Evolutionary conservation across 1,139 yeast species (phyloP).

Genomic region (Arxiozyma bovina): DNA sequence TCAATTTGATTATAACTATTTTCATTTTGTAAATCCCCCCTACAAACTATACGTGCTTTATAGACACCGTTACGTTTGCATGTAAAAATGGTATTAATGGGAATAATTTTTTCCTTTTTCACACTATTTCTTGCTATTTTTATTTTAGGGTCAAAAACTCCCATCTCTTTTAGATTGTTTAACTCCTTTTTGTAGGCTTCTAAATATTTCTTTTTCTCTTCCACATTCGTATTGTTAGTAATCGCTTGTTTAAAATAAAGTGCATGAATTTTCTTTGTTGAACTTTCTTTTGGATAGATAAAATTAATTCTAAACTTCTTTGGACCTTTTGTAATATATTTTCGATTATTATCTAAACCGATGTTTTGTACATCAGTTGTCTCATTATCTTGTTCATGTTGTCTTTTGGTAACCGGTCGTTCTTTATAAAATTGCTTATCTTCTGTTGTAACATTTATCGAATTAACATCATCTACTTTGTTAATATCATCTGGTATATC

Average conservation of each 20-base stretch:
- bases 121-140: neutral
- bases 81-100: neutral
- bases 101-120: neutral
- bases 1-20: neutral
- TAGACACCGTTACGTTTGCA: neutral
- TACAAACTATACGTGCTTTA: neutral
- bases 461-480: neutral
- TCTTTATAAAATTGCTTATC: neutral
- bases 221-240: slow-evolving; percentile 1
- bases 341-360: neutral
- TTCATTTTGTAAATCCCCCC: neutral
- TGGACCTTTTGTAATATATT: neutral
- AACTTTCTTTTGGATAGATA: neutral
- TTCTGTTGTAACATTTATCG: too few relatives aligned
- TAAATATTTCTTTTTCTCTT: neutral
- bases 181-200: slow-evolving; percentile 4
- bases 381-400: neutral
- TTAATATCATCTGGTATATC: neutral
- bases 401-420: neutral
- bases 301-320: neutral
- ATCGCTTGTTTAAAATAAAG: slow-evolving; percentile 2
- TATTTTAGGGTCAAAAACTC: slow-evolving; percentile 1
- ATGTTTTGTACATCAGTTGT: neutral
- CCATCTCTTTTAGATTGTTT: slow-evolving; percentile 1
- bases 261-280: neutral